Conservation (phyloP, 176 grass and related monocot genomes). For the Lolium multiflorum region DNA sequence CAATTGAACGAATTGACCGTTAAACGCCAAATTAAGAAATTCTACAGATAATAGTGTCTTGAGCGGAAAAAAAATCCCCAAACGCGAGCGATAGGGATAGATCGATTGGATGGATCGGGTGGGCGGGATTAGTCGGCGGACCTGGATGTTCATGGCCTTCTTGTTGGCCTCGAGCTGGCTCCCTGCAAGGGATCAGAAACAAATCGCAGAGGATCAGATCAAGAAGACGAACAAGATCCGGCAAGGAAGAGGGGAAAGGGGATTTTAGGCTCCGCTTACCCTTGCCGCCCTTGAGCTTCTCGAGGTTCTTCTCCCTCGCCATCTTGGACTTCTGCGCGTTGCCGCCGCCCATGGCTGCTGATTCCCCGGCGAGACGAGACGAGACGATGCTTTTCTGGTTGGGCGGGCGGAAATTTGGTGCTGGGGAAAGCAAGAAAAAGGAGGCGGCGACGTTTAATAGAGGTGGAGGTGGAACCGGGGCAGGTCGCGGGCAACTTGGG, state of each 20-base stretch:
- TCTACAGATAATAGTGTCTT: neutral
- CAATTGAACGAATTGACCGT: neutral
- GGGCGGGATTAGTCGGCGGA: neutral
- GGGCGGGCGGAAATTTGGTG: slow-evolving; percentile 23
- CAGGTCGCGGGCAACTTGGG: slow-evolving; percentile 15
- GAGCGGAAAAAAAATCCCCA: neutral
- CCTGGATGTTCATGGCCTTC: slow-evolving; percentile 97
- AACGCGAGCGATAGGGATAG: neutral
- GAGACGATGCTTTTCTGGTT: slow-evolving; percentile 21
- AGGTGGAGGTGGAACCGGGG: slow-evolving; percentile 4
- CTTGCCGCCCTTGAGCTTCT: slow-evolving; percentile 79
- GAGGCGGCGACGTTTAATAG: slow-evolving; percentile 32
- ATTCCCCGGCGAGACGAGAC: neutral
- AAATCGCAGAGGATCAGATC: neutral
- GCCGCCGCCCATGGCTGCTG: slow-evolving; percentile 78
- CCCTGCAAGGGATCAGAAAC: slow-evolving; percentile 34
- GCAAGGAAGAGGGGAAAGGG: neutral
- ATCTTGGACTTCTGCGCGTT: slow-evolving; percentile 95
- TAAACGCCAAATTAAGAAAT: neutral
- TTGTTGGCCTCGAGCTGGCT: slow-evolving; percentile 88
- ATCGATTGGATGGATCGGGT: neutral
- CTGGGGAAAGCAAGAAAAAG: neutral
- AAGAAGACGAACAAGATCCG: slow-evolving; percentile 22
- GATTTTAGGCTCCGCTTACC: slow-evolving; percentile 35
- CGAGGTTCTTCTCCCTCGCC: slow-evolving; percentile 83